Base-by-base conservation (phyloP, 2,329 filamentous ascomycete species). In the Verticillium tricorpus region DNA sequence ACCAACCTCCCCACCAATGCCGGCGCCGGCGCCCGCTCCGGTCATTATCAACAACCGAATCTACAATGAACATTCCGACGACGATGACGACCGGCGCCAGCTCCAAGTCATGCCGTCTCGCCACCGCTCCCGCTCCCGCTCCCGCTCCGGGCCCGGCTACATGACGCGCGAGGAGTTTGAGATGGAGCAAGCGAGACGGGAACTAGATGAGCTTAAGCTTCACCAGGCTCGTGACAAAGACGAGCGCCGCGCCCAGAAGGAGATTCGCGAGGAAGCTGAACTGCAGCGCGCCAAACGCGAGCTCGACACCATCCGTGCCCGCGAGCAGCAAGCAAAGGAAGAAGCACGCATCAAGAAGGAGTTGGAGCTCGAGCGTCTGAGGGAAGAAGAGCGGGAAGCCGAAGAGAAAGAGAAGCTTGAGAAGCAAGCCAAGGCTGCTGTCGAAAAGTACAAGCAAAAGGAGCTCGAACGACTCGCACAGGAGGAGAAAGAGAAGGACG, bases 21-120 rank as follows among this genome's bases (percentile, higher is more conserved):
- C 67, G 37, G 68, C 73, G 7, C 70, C 70, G 11, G 72, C 69
- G 19, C 72, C 74, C 17, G 66, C 71, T 5, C 82, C 83, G 1
- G 77, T 87, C 57, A 80, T 87, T 59, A 86, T 87, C 70, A 84
- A 85, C 69, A 86, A 85, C 70, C 77, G 77, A 61, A 81, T 84
- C 62, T 80, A 82, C 67, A 81, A 82, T 63, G 77, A 81, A 25
- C 67, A 78, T 59, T 80, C 79, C 22, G 81, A 77, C 5, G 80
- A 82, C 39, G 76, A 76, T 2, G 73, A 77, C 32, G 72, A 73
- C 37, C 69, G 70, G 50, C 71, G 69, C 57, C 74, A 67, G 61
- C 69, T 72, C 60, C 71, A 73, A 61, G 59, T 74, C 58, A 22
- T 50, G 63, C 66, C 57, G 67, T 68, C 58, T 66, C 58, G 39